A percentile compares a stretch with the other conserved stretches of the same genome.
Evolutionary conservation across 1,139 yeast genomes (phyloP).

Genomic region (Geotrichum carabidarum): DNA sequence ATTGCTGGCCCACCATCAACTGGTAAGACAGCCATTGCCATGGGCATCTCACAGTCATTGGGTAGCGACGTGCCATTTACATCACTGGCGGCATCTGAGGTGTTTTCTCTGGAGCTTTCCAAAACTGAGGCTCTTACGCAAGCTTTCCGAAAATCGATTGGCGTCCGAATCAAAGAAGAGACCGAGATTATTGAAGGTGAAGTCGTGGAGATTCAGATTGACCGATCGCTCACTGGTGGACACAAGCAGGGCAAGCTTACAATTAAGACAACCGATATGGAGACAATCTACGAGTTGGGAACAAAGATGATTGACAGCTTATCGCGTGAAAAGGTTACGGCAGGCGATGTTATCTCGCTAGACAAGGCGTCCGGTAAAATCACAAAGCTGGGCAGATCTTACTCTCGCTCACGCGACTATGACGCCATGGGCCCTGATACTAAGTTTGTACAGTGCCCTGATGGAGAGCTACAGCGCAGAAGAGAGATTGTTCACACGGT

Average conservation of each 20-base stretch:
- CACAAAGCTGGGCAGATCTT: conserved; percentile 89
- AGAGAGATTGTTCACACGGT: conserved; percentile 95
- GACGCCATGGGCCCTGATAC: conserved; percentile 99
- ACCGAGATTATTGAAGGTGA: conserved; percentile 98
- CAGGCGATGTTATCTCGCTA: conserved; percentile 94
- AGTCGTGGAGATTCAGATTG: conserved; percentile 96
- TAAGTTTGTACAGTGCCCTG: conserved; percentile 96
- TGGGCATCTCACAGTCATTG: conserved; percentile 86
- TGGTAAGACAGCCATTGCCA: conserved; percentile 97
- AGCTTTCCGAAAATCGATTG: conserved; percentile 92
- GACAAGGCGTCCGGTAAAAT: conserved; percentile 95
- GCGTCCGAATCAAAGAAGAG: conserved; percentile 91
- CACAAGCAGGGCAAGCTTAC: conserved; percentile 97
- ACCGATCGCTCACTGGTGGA: conserved; percentile 93
- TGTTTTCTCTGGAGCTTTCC: conserved; percentile 82
- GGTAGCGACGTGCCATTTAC: conserved; percentile 95
- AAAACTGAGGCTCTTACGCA: conserved; percentile 95
- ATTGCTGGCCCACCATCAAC: conserved; percentile 98
- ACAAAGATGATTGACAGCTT: conserved; percentile 96
- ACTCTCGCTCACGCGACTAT: conserved; percentile 92
- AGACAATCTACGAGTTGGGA: conserved; percentile 94
- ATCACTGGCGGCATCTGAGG: conserved; percentile 89
- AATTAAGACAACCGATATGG: conserved; percentile 98
- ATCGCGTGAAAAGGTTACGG: conserved; percentile 90
- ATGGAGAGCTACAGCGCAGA: conserved; percentile 94